These are phyloP conservation scores for Dissophora ornata DNA, from an alignment of 192 early-diverging fungal species.

Conservation along the genomic window DNA sequence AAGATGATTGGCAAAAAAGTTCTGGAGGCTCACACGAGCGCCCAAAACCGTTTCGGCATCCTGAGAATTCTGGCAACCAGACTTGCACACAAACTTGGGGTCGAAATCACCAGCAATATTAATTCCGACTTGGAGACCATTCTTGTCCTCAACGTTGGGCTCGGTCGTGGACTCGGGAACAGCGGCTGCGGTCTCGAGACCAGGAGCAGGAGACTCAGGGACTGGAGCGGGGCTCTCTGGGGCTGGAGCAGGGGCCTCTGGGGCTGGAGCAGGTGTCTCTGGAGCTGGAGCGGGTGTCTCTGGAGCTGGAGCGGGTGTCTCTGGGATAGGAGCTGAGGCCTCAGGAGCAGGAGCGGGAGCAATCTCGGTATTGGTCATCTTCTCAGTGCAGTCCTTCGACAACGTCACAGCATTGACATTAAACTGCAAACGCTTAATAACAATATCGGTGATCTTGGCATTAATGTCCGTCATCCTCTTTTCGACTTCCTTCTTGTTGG, in stretches of 20 bases:
- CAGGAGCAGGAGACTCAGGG: background rate
- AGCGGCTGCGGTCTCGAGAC: background rate
- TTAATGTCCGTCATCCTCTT: slow-evolving; percentile 18
- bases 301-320: background rate
- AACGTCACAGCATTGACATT: slow-evolving; percentile 27
- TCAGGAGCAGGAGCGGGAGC: slow-evolving; percentile 10
- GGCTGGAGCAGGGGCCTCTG: slow-evolving; percentile 12
- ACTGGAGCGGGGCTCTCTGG: background rate
- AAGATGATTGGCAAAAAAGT: slow-evolving; percentile 9
- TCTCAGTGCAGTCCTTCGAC: slow-evolving; percentile 50
- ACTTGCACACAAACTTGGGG: slow-evolving; percentile 40
- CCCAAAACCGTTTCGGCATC: slow-evolving; percentile 25
- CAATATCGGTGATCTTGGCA: slow-evolving; percentile 2
- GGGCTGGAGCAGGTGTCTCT: slow-evolving; percentile 17
- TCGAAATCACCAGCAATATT: slow-evolving; percentile 11
- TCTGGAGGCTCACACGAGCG: slow-evolving; percentile 32
- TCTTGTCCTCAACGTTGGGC: background rate
- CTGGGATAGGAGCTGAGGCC: background rate
- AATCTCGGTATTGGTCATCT: slow-evolving; percentile 44
- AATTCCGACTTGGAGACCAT: slow-evolving; percentile 1
- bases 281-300: slow-evolving; percentile 4
- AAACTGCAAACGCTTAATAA: slow-evolving; percentile 13
- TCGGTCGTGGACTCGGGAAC: background rate
- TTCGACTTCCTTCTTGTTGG: slow-evolving; percentile 25
- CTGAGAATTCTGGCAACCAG: slow-evolving; percentile 37